These are phyloP conservation scores for Irpex rosettiformis DNA, from an alignment of 1,284 basidiomycete genomes.

Conservation along the genomic window DNA sequence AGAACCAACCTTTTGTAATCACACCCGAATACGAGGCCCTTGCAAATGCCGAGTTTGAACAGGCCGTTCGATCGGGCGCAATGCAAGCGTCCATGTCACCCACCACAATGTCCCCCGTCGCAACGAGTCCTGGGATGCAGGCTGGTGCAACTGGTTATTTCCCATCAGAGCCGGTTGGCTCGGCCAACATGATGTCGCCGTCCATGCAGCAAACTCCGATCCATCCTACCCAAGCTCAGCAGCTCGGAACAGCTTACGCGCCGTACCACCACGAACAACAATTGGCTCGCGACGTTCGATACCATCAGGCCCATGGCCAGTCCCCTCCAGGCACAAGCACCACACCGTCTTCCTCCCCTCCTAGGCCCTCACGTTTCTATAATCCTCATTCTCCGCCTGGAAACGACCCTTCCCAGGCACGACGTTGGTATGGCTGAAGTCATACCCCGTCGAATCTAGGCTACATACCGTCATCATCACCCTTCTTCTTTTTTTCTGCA, in stretches of 20 bases:
- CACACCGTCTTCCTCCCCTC: neutral
- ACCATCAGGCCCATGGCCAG: neutral
- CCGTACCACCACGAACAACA: neutral
- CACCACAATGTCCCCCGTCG: slow-evolving; percentile 7
- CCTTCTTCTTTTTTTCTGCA: too few species aligned
- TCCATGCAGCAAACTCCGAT: neutral
- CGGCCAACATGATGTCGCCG: slow-evolving; percentile 1
- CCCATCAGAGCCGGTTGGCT: slow-evolving; percentile 1
- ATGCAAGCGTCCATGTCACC: slow-evolving; percentile 21
- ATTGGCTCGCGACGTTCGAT: neutral
- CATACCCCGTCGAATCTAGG: neutral
- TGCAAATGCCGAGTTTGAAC: slow-evolving; percentile 26
- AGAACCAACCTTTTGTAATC: slow-evolving; percentile 30
- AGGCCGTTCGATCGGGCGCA: slow-evolving; percentile 26
- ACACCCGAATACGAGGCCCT: slow-evolving; percentile 29
- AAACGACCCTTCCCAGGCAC: neutral
- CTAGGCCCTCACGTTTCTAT: neutral
- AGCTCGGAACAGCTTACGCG: neutral
- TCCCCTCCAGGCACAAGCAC: neutral
- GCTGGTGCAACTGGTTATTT: slow-evolving; percentile 5
- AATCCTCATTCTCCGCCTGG: neutral
- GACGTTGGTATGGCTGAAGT: neutral
- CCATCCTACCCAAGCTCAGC: neutral
- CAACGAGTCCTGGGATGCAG: neutral
- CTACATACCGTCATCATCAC: neutral